A percentile compares a stretch with the other conserved stretches of the same genome.
Conservation (phyloP, 768 basidiomycete genomes). For the Trametes cubensis region DNA sequence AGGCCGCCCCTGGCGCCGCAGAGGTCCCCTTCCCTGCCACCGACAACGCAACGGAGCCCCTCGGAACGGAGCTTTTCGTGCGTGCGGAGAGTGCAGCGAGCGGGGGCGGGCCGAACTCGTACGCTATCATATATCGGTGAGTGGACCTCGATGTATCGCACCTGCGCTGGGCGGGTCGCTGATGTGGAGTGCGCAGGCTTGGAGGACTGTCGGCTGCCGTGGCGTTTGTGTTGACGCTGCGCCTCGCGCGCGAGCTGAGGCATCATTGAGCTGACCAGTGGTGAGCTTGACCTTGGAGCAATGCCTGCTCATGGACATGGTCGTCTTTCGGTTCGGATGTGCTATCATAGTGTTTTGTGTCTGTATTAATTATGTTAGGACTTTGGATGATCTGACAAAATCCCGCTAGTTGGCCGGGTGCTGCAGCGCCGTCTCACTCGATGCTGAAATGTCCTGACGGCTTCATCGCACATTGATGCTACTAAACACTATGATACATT, state of each 20-base stretch:
- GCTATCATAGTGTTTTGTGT: too few species aligned
- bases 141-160: constrained; percentile 29
- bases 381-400: too few species aligned
- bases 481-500: background rate
- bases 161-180: background rate
- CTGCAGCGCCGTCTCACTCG: too few species aligned
- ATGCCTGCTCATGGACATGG: background rate
- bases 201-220: constrained; percentile 59
- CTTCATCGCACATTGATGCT: too few species aligned
- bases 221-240: constrained; percentile 57
- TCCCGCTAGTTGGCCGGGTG: too few species aligned
- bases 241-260: constrained; percentile 55
- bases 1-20: constrained; percentile 33
- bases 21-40: constrained; percentile 10
- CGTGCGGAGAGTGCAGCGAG: constrained; percentile 30
- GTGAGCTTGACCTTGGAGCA: background rate
- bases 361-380: too few species aligned
- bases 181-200: constrained; percentile 40
- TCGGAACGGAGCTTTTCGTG: constrained; percentile 1
- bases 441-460: too few species aligned
- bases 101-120: constrained; percentile 58
- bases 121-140: constrained; percentile 80
- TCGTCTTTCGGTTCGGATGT: too few species aligned
- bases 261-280: constrained; percentile 54
- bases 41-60: background rate